Conservation (phyloP, 2,329 filamentous ascomycete species). For the Orbilia brochopaga region DNA sequence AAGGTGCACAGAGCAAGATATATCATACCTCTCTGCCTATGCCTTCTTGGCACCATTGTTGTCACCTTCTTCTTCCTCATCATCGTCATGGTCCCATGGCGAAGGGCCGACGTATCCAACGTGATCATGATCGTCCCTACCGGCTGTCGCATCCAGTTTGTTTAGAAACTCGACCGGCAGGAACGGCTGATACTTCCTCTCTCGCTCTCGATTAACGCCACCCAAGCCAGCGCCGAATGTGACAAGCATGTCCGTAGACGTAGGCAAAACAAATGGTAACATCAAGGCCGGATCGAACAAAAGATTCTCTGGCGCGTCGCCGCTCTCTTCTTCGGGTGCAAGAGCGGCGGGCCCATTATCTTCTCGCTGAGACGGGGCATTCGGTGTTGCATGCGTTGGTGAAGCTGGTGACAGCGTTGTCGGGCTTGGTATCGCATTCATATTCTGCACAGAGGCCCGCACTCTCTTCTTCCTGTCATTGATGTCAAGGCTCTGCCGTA, state of each 20-base stretch:
- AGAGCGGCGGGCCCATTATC: slow-evolving; percentile 57
- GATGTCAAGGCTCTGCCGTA: slow-evolving; percentile 64
- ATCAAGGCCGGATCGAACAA: slow-evolving; percentile 88
- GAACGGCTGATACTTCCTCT: slow-evolving; percentile 93
- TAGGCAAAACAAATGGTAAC: slow-evolving; percentile 92
- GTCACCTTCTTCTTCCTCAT: slow-evolving; percentile 21
- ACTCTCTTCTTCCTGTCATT: slow-evolving; percentile 64
- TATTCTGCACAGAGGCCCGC: slow-evolving; percentile 58
- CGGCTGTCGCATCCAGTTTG: slow-evolving; percentile 71
- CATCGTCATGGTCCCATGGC: slow-evolving; percentile 46
- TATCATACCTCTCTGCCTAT: neutral
- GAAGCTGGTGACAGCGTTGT: slow-evolving; percentile 20
- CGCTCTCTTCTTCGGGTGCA: slow-evolving; percentile 65
- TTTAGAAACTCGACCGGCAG: slow-evolving; percentile 91
- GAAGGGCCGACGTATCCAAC: slow-evolving; percentile 43
- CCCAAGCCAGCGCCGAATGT: slow-evolving; percentile 94
- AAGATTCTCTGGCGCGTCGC: slow-evolving; percentile 74
- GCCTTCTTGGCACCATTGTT: slow-evolving; percentile 5
- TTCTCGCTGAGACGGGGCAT: slow-evolving; percentile 42
- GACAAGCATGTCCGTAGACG: slow-evolving; percentile 95
- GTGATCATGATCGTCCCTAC: slow-evolving; percentile 42
- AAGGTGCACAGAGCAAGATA: neutral
- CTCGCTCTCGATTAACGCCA: slow-evolving; percentile 85
- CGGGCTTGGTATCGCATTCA: slow-evolving; percentile 57
- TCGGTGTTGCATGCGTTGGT: slow-evolving; percentile 54